Conservation (phyloP, 2,329 filamentous ascomycete genomes). For the Lecanicillium sp. region DNA sequence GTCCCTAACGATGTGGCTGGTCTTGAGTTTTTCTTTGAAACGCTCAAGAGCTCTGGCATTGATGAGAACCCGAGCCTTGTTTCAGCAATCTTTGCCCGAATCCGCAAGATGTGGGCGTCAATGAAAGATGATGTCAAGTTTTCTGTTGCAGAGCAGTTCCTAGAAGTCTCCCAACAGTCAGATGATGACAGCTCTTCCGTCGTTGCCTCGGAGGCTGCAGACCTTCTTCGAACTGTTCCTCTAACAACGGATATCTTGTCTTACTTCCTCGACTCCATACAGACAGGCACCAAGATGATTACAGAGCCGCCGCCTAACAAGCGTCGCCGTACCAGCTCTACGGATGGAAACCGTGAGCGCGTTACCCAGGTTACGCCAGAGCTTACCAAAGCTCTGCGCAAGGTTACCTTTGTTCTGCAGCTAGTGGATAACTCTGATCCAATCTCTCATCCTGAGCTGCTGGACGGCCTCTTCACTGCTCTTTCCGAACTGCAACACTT, state of each 20-base stretch:
- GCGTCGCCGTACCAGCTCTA: constrained; percentile 68
- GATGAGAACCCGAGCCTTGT: constrained; percentile 44
- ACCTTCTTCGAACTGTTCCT: constrained; percentile 64
- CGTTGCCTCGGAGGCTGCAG: constrained; percentile 53
- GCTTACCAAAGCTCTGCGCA: constrained; percentile 59
- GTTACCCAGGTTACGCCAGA: constrained; percentile 56
- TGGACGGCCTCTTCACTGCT: constrained; percentile 72
- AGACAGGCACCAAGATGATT: constrained; percentile 63
- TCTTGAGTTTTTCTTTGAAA: constrained; percentile 41
- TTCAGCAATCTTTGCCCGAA: constrained; percentile 56
- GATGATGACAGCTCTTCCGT: constrained; percentile 23
- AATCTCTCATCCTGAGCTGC: constrained; percentile 64
- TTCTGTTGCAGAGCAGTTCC: constrained; percentile 51
- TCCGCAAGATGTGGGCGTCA: constrained; percentile 63
- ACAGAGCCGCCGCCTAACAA: constrained; percentile 68
- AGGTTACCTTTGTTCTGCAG: constrained; percentile 80
- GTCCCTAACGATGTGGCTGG: constrained; percentile 45
- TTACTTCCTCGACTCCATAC: constrained; percentile 65
- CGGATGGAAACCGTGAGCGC: constrained; percentile 53
- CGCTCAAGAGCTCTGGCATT: constrained; percentile 32
- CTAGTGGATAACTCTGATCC: constrained; percentile 75
- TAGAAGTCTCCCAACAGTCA: constrained; percentile 49
- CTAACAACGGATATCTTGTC: constrained; percentile 65
- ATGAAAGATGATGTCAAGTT: constrained; percentile 58
- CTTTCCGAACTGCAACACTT: constrained; percentile 84